phyloP scores from a whole-genome alignment of 768 basidiomycete species.

The Termitomyces sp. region DNA sequence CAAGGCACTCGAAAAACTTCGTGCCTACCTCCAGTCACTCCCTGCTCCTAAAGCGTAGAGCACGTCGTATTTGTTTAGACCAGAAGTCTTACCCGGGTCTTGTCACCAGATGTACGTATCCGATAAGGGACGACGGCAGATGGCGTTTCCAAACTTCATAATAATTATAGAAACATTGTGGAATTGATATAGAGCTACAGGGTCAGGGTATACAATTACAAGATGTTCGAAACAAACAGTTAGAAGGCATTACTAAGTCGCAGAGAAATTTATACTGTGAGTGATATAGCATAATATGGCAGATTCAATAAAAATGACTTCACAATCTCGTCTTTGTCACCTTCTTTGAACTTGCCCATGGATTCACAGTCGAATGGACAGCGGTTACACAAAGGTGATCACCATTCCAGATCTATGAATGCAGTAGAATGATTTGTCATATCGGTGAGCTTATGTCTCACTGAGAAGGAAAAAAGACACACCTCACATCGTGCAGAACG shows the following conservation, averaged over 20 bases:
- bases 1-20: constrained; percentile 65
- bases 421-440: constrained; percentile 1
- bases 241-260: background rate
- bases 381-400: constrained; percentile 39
- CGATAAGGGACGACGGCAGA: background rate
- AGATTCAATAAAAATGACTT: background rate
- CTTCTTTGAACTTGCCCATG: constrained; percentile 7
- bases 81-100: background rate
- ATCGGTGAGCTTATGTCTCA: background rate
- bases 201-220: background rate
- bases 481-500: constrained; percentile 41
- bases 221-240: background rate
- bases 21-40: constrained; percentile 39
- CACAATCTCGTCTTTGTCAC: constrained; percentile 9
- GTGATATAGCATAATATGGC: background rate
- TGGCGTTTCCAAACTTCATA: too few relatives aligned
- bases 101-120: background rate
- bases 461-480: constrained; percentile 2
- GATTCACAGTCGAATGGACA: constrained; percentile 35
- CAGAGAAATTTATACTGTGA: background rate
- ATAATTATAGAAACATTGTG: background rate
- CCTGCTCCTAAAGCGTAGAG: background rate
- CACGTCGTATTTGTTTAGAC: background rate
- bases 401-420: constrained; percentile 33
- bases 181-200: background rate